phyloP scores from a whole-genome alignment of 768 basidiomycete species.

The Xerocomus potaroensis region DNA sequence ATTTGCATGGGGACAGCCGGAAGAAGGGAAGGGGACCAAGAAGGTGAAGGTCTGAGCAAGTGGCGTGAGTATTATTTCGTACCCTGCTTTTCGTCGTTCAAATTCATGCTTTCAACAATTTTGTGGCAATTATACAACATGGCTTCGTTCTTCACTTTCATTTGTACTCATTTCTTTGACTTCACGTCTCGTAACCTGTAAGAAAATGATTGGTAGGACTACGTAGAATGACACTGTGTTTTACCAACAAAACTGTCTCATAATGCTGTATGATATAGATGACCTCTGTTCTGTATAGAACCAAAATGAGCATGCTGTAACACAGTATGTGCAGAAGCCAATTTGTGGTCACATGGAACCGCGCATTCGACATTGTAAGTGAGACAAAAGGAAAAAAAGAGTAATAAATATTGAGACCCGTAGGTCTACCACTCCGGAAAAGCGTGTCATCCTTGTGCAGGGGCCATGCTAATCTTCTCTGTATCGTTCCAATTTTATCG shows the following conservation, averaged over 20 bases:
- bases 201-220: no score
- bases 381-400: constrained; percentile 7
- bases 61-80: neutral
- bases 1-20: constrained; percentile 78
- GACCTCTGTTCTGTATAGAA: no score
- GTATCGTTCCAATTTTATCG: constrained; percentile 99
- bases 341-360: no score
- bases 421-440: constrained; percentile 82
- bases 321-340: no score
- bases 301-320: no score
- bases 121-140: neutral
- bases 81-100: neutral
- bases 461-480: constrained; percentile 99
- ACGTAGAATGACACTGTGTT: no score
- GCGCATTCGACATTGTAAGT: no score
- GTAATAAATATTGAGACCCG: constrained; percentile 40
- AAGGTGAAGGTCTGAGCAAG: constrained; percentile 9
- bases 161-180: neutral
- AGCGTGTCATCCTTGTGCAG: constrained; percentile 99
- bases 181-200: no score
- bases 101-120: constrained; percentile 8
- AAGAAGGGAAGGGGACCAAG: constrained; percentile 39
- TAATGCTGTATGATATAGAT: no score
- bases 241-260: no score
- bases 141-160: constrained; percentile 14